These are phyloP conservation scores for Osmozyma mogii DNA, from an alignment of 805 yeast species.

Conservation along the genomic window DNA sequence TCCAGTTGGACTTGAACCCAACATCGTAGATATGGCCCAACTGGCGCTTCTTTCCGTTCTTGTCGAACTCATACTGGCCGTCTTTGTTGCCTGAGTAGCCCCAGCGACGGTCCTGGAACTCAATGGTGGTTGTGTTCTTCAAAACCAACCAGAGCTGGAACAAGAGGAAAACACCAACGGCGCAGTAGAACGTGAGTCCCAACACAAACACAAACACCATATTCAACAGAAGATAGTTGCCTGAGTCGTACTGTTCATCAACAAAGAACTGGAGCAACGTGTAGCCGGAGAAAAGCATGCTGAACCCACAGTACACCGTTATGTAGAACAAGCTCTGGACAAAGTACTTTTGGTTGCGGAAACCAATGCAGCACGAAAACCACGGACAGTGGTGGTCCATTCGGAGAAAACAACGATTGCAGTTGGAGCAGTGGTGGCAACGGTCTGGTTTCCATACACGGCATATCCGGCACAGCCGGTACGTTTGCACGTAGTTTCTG, in stretches of 20 bases:
- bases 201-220: constrained; percentile 56
- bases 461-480: constrained; percentile 51
- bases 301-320: constrained; percentile 37
- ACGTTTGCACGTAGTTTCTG: constrained; percentile 45
- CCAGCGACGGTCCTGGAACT: constrained; percentile 52
- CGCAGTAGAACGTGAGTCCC: constrained; percentile 44
- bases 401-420: constrained; percentile 37
- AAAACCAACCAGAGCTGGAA: constrained; percentile 54
- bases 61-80: constrained; percentile 28
- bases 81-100: constrained; percentile 30
- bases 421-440: constrained; percentile 48
- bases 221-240: constrained; percentile 44
- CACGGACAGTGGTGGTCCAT: constrained; percentile 78
- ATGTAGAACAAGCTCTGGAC: constrained; percentile 61
- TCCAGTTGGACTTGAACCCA: constrained; percentile 59
- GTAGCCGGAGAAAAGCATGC: constrained; percentile 32
- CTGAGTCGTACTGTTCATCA: constrained; percentile 25
- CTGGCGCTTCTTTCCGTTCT: constrained; percentile 31
- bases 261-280: constrained; percentile 43
- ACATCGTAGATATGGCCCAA: constrained; percentile 70
- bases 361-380: constrained; percentile 87
- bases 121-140: constrained; percentile 73
- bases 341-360: constrained; percentile 70
- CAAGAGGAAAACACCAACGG: constrained; percentile 39
- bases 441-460: constrained; percentile 54